phyloP scores from a whole-genome alignment of 352 stramenopile species.

The Lagenidium giganteum region DNA sequence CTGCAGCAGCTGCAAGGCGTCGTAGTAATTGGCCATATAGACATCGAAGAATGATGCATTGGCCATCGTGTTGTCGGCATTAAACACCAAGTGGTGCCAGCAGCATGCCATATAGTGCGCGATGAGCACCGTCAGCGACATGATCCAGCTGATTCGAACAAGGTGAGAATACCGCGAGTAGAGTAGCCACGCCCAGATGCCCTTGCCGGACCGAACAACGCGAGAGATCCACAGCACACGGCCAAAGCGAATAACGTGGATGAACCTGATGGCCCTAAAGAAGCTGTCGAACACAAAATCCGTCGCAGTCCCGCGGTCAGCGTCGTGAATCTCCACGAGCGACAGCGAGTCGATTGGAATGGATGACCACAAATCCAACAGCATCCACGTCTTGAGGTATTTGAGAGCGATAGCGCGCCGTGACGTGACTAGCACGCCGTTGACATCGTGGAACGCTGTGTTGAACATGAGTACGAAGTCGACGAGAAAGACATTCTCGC shows the following conservation, averaged over 20 bases:
- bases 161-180: conserved; percentile 30
- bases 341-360: conserved; percentile 4
- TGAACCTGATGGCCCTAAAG: too few species aligned
- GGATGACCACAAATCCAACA: conserved; percentile 16
- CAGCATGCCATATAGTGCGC: conserved; percentile 20
- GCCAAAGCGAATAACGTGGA: conserved; percentile 2
- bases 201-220: neutral
- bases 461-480: conserved; percentile 26
- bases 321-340: too few species aligned
- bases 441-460: conserved; percentile 25
- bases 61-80: too few species aligned
- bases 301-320: too few species aligned
- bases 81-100: too few species aligned
- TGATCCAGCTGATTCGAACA: conserved; percentile 11
- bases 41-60: conserved; percentile 15
- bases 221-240: conserved; percentile 3
- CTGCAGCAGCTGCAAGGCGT: conserved; percentile 31
- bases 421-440: conserved; percentile 15
- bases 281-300: too few species aligned
- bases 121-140: conserved; percentile 13
- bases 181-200: conserved; percentile 19
- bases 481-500: conserved; percentile 14
- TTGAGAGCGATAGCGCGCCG: conserved; percentile 16
- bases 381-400: conserved; percentile 19
- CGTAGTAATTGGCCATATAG: conserved; percentile 32